These are phyloP conservation scores for Aspergillus transmontanensis DNA, from an alignment of 2,329 filamentous ascomycete species.

Conservation along the genomic window DNA sequence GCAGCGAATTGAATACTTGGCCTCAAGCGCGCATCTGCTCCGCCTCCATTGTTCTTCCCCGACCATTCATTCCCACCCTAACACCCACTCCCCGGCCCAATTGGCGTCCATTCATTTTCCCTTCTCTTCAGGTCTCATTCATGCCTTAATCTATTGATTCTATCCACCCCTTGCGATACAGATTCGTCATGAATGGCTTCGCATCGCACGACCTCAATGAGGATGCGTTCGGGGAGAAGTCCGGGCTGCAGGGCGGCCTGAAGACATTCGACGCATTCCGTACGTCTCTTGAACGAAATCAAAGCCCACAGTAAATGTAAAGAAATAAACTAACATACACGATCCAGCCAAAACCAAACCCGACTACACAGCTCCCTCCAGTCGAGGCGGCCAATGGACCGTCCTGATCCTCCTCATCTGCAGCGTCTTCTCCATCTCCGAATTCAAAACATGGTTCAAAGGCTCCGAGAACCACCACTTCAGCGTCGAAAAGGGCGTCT, in stretches of 20 bases:
- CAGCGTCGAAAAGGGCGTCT: constrained; percentile 87
- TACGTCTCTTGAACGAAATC: constrained; percentile 52
- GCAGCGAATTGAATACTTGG: constrained; percentile 23
- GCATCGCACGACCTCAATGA: constrained; percentile 72
- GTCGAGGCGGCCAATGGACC: constrained; percentile 92
- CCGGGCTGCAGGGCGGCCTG: constrained; percentile 57
- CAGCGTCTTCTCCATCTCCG: constrained; percentile 72
- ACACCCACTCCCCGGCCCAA: neutral
- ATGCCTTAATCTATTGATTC: constrained; percentile 27
- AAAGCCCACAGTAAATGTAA: no score
- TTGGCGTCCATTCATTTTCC: constrained; percentile 6
- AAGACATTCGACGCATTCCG: constrained; percentile 97
- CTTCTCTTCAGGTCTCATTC: constrained; percentile 18
- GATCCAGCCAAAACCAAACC: constrained; percentile 86
- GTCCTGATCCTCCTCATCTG: constrained; percentile 77
- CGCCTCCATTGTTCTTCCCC: constrained; percentile 3
- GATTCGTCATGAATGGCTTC: constrained; percentile 73
- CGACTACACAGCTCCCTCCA: constrained; percentile 82
- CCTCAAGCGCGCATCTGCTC: constrained; percentile 14
- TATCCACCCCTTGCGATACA: constrained; percentile 16
- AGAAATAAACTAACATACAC: constrained; percentile 7
- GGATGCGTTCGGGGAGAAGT: constrained; percentile 75
- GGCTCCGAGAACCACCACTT: constrained; percentile 88
- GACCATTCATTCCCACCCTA: constrained; percentile 7
- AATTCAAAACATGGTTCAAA: constrained; percentile 79